phyloP scores from a whole-genome alignment of 2,329 filamentous ascomycete genomes.

The Monosporascus sp. region DNA sequence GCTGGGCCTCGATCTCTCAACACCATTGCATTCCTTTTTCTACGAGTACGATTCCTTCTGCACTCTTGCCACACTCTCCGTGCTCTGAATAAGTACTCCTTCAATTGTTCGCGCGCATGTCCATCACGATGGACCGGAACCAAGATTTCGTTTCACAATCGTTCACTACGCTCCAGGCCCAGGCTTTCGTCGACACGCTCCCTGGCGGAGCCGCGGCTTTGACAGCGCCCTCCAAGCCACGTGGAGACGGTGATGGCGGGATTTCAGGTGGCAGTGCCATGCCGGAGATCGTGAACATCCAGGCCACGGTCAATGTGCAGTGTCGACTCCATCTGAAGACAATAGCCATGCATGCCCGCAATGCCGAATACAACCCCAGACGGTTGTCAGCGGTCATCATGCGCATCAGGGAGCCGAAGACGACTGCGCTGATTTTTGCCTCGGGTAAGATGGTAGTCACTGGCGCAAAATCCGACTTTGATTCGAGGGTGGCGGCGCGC shows the following conservation, averaged over 20 bases:
- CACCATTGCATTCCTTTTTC: too few species aligned
- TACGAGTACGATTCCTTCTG: too few species aligned
- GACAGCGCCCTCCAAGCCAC: not conserved
- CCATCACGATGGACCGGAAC: too few species aligned
- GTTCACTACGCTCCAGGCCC: not conserved
- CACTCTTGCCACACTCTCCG: too few species aligned
- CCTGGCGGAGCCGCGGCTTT: not conserved
- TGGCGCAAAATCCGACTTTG: slow-evolving; percentile 95
- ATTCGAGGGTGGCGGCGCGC: slow-evolving; percentile 91
- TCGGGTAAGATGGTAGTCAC: slow-evolving; percentile 99
- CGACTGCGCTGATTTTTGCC: slow-evolving; percentile 94
- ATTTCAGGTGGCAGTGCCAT: not conserved
- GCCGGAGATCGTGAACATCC: slow-evolving; percentile 23
- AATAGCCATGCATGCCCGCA: slow-evolving; percentile 94
- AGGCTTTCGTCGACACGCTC: not conserved
- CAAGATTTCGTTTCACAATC: not conserved
- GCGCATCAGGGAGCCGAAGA: slow-evolving; percentile 99
- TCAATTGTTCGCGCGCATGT: too few species aligned
- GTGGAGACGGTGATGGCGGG: not conserved
- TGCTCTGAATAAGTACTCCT: too few species aligned
- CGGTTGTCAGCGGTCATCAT: slow-evolving; percentile 99
- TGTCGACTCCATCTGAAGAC: slow-evolving; percentile 98
- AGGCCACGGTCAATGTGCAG: slow-evolving; percentile 30
- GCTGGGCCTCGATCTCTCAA: too few species aligned
- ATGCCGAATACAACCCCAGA: slow-evolving; percentile 98